Evolutionary conservation across 345 rosid genomes (phyloP).

Genomic region (Stellera chamaejasme): DNA sequence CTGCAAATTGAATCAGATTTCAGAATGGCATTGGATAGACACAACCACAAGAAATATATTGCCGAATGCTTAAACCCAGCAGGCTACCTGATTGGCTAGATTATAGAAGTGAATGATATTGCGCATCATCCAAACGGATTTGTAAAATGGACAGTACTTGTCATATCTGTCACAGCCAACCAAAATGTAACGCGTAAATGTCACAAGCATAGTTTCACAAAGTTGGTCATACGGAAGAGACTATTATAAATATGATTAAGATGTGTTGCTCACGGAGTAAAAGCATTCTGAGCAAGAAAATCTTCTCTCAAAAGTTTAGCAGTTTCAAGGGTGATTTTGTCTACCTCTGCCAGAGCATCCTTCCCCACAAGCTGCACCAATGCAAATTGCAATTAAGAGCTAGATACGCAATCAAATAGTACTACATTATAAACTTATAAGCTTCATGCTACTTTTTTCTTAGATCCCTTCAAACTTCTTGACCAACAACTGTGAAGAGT

Average conservation of each 20-base stretch:
- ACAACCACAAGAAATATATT: neutral
- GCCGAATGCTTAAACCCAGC: neutral
- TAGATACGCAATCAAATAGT: neutral
- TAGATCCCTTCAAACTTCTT: too few relatives aligned
- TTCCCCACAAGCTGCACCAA: constrained; percentile 90
- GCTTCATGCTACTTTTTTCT: too few relatives aligned
- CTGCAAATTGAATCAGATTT: constrained; percentile 28
- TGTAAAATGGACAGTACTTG: constrained; percentile 98
- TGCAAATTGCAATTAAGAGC: constrained; percentile 8
- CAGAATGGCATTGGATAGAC: neutral
- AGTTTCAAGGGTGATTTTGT: constrained; percentile 93
- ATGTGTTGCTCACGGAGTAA: constrained; percentile 70
- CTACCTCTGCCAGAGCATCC: constrained; percentile 96
- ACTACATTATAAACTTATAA: too few relatives aligned
- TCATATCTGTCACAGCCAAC: constrained; percentile 55
- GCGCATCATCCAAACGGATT: constrained; percentile 99
- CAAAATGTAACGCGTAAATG: neutral
- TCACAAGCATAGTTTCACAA: neutral
- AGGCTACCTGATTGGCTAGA: constrained; percentile 89
- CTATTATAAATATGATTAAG: neutral
- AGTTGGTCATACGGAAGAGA: neutral
- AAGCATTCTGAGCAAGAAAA: constrained; percentile 99
- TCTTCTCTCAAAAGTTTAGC: constrained; percentile 99
- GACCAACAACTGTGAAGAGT: too few relatives aligned
- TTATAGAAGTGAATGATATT: constrained; percentile 92